Base-by-base conservation (phyloP, 2,329 filamentous ascomycete species). In the Fusarium neocosmosporiellum region DNA sequence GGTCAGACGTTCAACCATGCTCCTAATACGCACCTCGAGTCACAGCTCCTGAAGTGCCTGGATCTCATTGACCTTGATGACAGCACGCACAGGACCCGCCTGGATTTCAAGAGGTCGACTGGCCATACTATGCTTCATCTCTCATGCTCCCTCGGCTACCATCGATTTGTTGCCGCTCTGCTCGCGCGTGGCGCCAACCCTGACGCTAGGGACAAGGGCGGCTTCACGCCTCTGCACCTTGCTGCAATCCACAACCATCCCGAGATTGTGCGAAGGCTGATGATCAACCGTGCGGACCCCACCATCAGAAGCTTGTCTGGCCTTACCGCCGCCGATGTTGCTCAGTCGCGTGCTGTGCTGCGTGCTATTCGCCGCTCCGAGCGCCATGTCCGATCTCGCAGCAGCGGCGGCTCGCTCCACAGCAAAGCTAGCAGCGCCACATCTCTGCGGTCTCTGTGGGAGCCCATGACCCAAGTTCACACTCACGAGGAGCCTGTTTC, bases 101-200 rank as follows among this genome's bases (percentile, higher is more conserved):
- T 93, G 70, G 93, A 96, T 78, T 84, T 92, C 59, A 88, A 87
- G 74, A 83, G 84, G 71, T 83, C 88, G 2, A 93, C 90, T 14
- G 94, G 94, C 1, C 93, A 96, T 78, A 94, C 93, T 2, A 92
- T 97, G 87, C 87, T 97, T 69, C 94, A 96, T 77, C 85, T 95
- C 70, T 93, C 93, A 2, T 93, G 91, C 74, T 92, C 92, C 10
- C 84, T 95, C 14, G 94, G 94, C 7, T 88, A 94, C 74, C 89
- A 91, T 71, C 89, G 93, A 54, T 92, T 97, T 71, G 93, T 93
- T 58, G 93, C 93, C 14, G 93, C 91, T 33, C 86, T 97, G 29
- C 84, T 97, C 22, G 92, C 91, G 11, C 89, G 93, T 71, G 93
- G 94, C n/a, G 94, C 93, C 22, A 92, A 93, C 77, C 90, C 92